Evolutionary conservation across 2,329 filamentous ascomycete genomes (phyloP), one percentile per base, ranked within the genome.

Genomic region (Ophiosphaerella korrae): DNA sequence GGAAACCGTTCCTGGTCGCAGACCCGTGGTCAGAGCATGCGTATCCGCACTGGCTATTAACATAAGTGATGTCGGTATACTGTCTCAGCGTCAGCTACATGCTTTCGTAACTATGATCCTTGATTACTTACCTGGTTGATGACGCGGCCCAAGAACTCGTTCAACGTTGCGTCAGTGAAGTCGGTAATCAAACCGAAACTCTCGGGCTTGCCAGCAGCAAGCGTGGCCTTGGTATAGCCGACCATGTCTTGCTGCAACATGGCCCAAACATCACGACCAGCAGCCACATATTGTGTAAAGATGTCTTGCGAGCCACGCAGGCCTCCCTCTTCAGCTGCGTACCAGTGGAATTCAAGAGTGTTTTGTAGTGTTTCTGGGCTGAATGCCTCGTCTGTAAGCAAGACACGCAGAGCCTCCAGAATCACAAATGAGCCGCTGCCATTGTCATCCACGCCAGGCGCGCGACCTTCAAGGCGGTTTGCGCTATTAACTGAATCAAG

Each of bases 221-320:
- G 77, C 0, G 91, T 96, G 63, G 86, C 86, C 71, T 92, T 85
- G 5, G 91, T 83, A 71, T 88, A 97, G 12, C 92, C 92, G 1
- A 63, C 66, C 93, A 97, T 97, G 74, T 97, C 93, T 75, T 97
- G 92, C 78, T 97, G 92, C 46, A 97, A 83, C 93, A 97, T 97
- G 24, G 92, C 92, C 77, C 92, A 94, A 73, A 97, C 82, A 59
- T 92, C 86, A 29, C 87, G 83, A 24, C 82, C 81, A 16, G 83
- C 74, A 70, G 86, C 84, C 74, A 88, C 86, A 70, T 97, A 97
- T 12, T 83, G 77, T 40, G 83, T 81, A 78, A 96, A 97, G 73
- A 97, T 89, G 51, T 89, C 92, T 73, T 96, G 91, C 66, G 88
- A 92, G 51, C 91, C 91, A 6, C 95, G 82, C 42, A 96, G 80